These are phyloP conservation scores for Cryptococcus depauperatus DNA, from an alignment of 1,284 basidiomycete species.

Conservation along the genomic window DNA sequence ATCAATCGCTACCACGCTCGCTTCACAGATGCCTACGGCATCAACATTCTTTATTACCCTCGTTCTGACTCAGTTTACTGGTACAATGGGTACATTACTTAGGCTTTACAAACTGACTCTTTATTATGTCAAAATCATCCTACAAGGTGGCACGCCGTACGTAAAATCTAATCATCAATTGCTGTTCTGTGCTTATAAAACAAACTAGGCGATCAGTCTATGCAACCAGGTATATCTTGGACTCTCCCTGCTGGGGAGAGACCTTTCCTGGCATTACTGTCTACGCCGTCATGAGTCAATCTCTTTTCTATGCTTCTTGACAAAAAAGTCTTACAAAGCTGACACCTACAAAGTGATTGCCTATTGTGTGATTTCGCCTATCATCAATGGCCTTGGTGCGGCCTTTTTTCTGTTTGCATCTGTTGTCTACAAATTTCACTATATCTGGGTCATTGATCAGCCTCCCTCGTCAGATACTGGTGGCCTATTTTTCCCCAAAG, in stretches of 20 bases:
- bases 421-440: constrained; percentile 78
- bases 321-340: constrained; percentile 26
- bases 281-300: constrained; percentile 61
- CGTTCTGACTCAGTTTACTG: constrained; percentile 49
- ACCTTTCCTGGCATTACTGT: constrained; percentile 63
- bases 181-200: neutral
- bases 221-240: constrained; percentile 40
- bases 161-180: constrained; percentile 44
- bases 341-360: constrained; percentile 54
- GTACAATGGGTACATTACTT: constrained; percentile 46
- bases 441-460: constrained; percentile 68
- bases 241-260: constrained; percentile 61
- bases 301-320: neutral
- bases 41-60: constrained; percentile 73
- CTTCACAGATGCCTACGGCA: constrained; percentile 57
- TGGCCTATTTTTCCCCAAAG: constrained; percentile 90
- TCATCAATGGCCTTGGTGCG: constrained; percentile 83
- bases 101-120: constrained; percentile 56
- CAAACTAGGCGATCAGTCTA: constrained; percentile 47
- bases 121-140: constrained; percentile 57
- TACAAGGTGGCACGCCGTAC: constrained; percentile 46
- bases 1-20: constrained; percentile 50
- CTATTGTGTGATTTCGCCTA: constrained; percentile 85
- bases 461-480: constrained; percentile 71
- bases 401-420: constrained; percentile 78